A percentile compares a stretch with the other conserved stretches of the same genome.
These are phyloP conservation scores for Chenopodium suecicum DNA, from an alignment of 148 eudicot species.

Conservation along the genomic window DNA sequence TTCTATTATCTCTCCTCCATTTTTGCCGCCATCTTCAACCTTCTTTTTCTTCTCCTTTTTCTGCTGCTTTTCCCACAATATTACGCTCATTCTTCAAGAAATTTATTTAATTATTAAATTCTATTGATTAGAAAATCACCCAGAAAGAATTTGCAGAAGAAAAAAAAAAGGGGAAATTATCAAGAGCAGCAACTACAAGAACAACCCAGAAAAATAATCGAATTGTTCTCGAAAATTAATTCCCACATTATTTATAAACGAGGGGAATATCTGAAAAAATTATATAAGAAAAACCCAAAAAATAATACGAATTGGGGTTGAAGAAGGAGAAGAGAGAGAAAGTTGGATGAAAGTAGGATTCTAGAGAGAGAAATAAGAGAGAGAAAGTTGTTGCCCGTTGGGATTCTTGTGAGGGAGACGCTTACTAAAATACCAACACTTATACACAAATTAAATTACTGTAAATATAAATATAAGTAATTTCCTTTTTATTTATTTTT, in stretches of 20 bases:
- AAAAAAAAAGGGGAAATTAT: neutral
- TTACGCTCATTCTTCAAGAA: constrained; percentile 24
- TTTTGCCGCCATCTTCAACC: neutral
- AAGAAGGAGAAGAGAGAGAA: neutral
- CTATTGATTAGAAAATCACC: neutral
- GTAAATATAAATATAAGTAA: neutral
- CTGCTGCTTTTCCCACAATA: constrained; percentile 30
- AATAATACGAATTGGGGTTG: neutral
- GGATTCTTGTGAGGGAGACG: constrained; percentile 28
- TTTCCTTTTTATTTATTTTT: neutral
- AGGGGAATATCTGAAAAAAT: neutral
- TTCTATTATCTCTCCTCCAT: constrained; percentile 1
- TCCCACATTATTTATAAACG: neutral
- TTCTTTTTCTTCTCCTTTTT: constrained; percentile 26
- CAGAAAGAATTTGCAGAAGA: neutral
- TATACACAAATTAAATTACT: neutral
- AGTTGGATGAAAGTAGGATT: constrained; percentile 25
- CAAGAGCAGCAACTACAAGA: constrained; percentile 13
- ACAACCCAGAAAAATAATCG: constrained; percentile 15
- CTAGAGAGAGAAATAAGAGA: constrained; percentile 9
- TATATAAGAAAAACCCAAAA: neutral
- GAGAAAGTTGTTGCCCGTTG: constrained; percentile 27
- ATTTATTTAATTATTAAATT: neutral
- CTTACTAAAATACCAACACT: neutral
- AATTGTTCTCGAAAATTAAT: neutral